Evolutionary conservation across 495 filamentous ascomycete genomes (phyloP), one percentile per base, ranked within the genome.

Genomic region (Xeromyces bisporus): DNA sequence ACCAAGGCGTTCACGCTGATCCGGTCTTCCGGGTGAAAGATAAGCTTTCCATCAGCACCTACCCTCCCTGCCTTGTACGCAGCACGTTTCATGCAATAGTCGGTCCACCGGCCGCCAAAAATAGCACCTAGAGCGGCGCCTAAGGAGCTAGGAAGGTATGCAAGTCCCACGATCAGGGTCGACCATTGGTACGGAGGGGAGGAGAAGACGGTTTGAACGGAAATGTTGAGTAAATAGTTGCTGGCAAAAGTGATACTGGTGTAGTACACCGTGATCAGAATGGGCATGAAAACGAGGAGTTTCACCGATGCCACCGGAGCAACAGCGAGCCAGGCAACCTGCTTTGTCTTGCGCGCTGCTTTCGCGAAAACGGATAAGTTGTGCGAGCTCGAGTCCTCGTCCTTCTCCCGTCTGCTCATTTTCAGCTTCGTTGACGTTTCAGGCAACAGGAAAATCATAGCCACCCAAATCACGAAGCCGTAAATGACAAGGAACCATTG

Each of bases 391-490:
- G 14, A 16, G 3, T 15, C 12, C 6, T 12, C 26, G 15, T 5
- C 27, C 1, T 12, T 21, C 7, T 29, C 24, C 17, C 3, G 24
- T 6, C 18, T 32, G 23, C 23, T 13, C 23, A 5, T 23, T 7
- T 21, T 21, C 6, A 7, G 6, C 9, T 10, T 10, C 2, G 12
- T 18, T 18, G 35, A 40, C 0, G 47, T 50, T 15, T 50, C 47
- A 7, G 40, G 48, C 1, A 47, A 34, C 12, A 38, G 42, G 21
- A 44, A 29, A 14, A 41, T 4, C 0, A 29, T 34, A 1, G 38
- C 26, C 8, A 38, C 20, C 10, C 31, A 11, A 5, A 29, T 28
- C 6, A 28, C 7, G 2, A 23, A 8, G 4, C 34, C 29, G 21
- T 32, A 40, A 15, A 38, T 38, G 3, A 27, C 31, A 36, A 38